Conservation (phyloP, 176 grass and related monocot species). For the Alloteropsis semialata region DNA sequence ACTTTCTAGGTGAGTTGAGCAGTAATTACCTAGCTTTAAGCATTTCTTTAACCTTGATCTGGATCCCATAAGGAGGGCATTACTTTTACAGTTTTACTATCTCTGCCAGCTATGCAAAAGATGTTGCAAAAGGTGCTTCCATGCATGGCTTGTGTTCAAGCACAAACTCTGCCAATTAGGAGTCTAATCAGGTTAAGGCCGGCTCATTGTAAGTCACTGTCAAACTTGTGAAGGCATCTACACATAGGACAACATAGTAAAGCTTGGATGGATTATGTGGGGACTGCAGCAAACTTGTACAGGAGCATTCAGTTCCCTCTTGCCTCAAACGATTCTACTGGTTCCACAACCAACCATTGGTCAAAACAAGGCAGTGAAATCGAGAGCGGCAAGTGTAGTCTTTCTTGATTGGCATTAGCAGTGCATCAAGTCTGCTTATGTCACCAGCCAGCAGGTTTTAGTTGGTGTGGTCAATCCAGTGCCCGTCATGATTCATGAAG, state of each 20-base stretch:
- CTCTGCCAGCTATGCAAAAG: neutral
- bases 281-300: slow-evolving; percentile 34
- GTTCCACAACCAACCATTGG: neutral
- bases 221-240: slow-evolving; percentile 17
- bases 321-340: neutral
- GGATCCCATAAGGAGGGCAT: neutral
- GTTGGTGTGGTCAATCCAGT: slow-evolving; percentile 12
- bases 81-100: neutral
- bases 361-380: neutral
- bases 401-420: neutral
- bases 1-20: slow-evolving; percentile 35
- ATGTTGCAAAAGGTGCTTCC: neutral
- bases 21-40: slow-evolving; percentile 5
- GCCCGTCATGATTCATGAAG: slow-evolving; percentile 1
- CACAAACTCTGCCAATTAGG: neutral
- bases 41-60: neutral
- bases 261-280: slow-evolving; percentile 27
- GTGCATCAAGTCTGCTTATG: neutral
- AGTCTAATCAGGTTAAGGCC: neutral
- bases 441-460: neutral
- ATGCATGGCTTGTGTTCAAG: slow-evolving; percentile 12
- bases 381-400: neutral
- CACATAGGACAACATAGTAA: slow-evolving; percentile 18
- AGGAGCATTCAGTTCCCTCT: slow-evolving; percentile 40
- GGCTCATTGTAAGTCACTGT: neutral